Conservation (phyloP, 106 monocot species). For the Posidonia australis region DNA sequence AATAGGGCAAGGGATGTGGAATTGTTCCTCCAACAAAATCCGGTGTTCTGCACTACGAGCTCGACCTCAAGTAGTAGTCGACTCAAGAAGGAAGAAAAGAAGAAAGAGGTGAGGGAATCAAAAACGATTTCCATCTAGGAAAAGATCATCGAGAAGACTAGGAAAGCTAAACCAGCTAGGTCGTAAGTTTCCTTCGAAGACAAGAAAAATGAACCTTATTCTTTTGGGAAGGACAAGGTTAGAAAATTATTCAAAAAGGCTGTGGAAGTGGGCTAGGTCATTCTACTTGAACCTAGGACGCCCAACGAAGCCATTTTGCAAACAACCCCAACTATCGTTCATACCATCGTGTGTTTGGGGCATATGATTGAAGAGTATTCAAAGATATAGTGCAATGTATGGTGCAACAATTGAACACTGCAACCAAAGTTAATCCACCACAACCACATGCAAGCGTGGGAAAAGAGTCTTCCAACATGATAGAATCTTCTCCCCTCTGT, state of each 20-base stretch:
- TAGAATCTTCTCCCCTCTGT: too few relatives aligned
- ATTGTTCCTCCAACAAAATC: neutral
- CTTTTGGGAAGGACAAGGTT: neutral
- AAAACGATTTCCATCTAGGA: neutral
- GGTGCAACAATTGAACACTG: neutral
- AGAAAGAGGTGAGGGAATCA: neutral
- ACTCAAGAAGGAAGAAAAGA: neutral
- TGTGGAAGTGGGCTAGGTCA: neutral
- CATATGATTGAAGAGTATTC: neutral
- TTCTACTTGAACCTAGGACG: neutral
- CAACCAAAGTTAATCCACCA: neutral
- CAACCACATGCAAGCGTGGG: neutral
- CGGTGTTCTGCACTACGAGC: neutral
- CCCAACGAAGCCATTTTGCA: neutral
- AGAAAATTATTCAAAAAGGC: neutral
- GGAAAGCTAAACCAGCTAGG: neutral
- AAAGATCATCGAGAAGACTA: neutral
- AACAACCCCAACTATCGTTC: neutral
- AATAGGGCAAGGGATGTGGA: neutral
- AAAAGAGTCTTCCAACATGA: neutral
- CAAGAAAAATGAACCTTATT: neutral
- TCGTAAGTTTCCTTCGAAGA: neutral
- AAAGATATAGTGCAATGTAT: neutral
- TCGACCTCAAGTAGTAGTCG: neutral
- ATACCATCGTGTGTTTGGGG: neutral